Conservation (phyloP, 2,329 filamentous ascomycete genomes). For the Penicillium decumbens region DNA sequence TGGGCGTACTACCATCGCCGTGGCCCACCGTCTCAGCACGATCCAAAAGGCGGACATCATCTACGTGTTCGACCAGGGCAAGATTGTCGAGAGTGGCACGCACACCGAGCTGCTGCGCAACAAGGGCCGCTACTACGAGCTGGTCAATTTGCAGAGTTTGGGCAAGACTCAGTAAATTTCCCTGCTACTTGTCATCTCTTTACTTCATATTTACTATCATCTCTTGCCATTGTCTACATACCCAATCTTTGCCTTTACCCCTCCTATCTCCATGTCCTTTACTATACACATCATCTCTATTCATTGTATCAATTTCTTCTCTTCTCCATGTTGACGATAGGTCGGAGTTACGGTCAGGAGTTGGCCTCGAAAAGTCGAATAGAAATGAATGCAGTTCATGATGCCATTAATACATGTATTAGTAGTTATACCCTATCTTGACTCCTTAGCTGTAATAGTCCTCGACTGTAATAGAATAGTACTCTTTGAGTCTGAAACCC, state of each 20-base stretch:
- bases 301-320: constrained; percentile 5
- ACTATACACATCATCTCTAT: constrained; percentile 1
- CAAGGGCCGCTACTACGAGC: constrained; percentile 69
- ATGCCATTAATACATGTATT: not conserved
- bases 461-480: not conserved
- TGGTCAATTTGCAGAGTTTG: constrained; percentile 75
- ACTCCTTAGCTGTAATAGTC: not conserved
- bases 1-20: constrained; percentile 85
- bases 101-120: constrained; percentile 67
- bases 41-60: constrained; percentile 94
- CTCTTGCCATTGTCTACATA: constrained; percentile 1
- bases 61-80: constrained; percentile 91
- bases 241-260: not conserved
- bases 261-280: constrained; percentile 1
- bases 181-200: not conserved
- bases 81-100: constrained; percentile 77
- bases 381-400: not conserved
- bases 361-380: not conserved
- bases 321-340: constrained; percentile 1
- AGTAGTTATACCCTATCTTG: not conserved
- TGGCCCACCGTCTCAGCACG: constrained; percentile 85
- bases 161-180: constrained; percentile 49
- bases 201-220: not conserved
- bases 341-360: not conserved
- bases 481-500: constrained; percentile 1